Percentiles rank a stretch among this genome's conserved stretches.
phyloP scores from a whole-genome alignment of 441 rosid species.

The Populus trichocarpa region DNA sequence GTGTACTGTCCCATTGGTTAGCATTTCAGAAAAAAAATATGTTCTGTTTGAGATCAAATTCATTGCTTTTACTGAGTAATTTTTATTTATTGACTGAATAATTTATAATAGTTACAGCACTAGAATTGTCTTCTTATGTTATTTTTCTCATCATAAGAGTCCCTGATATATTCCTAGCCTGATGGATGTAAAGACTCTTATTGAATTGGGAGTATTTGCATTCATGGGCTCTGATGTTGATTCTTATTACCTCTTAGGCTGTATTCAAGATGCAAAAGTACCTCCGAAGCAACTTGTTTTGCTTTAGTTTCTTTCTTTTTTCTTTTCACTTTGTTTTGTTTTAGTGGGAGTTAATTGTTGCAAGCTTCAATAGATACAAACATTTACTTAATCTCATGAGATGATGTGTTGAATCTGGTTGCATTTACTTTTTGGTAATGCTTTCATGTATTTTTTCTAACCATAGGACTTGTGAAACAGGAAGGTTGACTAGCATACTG shows the following conservation, averaged over 20 bases:
- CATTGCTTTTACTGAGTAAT: neutral
- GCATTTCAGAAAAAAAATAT: neutral
- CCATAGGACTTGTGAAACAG: conserved; percentile 36
- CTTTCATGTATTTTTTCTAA: conserved; percentile 9
- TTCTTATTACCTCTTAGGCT: neutral
- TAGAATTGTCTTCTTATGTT: neutral
- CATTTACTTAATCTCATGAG: neutral
- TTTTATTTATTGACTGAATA: neutral
- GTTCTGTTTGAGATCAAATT: neutral
- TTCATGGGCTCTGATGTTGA: neutral
- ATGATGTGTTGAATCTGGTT: neutral
- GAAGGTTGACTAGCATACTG: conserved; percentile 38
- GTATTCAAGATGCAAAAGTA: neutral
- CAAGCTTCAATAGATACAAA: neutral
- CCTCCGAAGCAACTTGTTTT: neutral
- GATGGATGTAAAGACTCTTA: too few species aligned
- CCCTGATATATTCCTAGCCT: neutral
- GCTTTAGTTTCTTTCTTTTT: neutral
- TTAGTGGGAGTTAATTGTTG: neutral
- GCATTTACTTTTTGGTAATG: neutral
- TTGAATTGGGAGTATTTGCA: neutral
- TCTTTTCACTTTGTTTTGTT: neutral
- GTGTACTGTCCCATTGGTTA: neutral
- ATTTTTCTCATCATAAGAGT: neutral
- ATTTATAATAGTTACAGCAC: neutral